Conservation (phyloP, 1,284 basidiomycete species). For the Tremellales sp. region DNA sequence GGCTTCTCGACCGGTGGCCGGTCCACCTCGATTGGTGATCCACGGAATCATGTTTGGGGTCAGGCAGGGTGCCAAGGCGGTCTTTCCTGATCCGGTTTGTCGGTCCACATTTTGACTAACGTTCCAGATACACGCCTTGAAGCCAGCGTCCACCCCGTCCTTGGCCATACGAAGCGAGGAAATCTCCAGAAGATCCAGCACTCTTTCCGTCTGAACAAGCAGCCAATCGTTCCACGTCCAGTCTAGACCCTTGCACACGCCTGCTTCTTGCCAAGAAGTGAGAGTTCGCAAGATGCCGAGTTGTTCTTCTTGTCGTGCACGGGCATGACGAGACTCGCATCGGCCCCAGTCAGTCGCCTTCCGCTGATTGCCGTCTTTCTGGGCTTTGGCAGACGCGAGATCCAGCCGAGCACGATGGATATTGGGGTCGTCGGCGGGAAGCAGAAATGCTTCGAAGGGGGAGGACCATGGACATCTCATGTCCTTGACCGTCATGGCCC, state of each 20-base stretch:
- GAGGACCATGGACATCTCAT: slow-evolving; percentile 81
- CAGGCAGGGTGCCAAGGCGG: slow-evolving; percentile 84
- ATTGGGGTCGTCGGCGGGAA: slow-evolving; percentile 82
- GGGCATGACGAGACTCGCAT: slow-evolving; percentile 87
- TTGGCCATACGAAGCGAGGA: slow-evolving; percentile 75
- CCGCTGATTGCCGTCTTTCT: slow-evolving; percentile 53
- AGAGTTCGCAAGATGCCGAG: slow-evolving; percentile 80
- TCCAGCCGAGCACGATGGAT: slow-evolving; percentile 85
- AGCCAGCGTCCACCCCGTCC: slow-evolving; percentile 74
- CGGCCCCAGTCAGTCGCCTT: slow-evolving; percentile 73
- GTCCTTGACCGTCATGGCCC: slow-evolving; percentile 65
- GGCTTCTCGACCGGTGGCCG: slow-evolving; percentile 88
- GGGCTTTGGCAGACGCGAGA: slow-evolving; percentile 55
- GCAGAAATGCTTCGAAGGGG: slow-evolving; percentile 85
- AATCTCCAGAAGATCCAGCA: slow-evolving; percentile 93
- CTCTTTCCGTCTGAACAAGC: slow-evolving; percentile 81
- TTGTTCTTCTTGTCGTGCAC: slow-evolving; percentile 76
- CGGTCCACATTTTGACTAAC: slow-evolving; percentile 95
- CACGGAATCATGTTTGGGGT: slow-evolving; percentile 97
- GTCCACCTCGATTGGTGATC: slow-evolving; percentile 92
- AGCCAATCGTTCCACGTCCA: slow-evolving; percentile 95
- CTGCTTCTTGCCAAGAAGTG: slow-evolving; percentile 91
- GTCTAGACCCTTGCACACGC: slow-evolving; percentile 79
- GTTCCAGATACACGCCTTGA: slow-evolving; percentile 95
- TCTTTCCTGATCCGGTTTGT: slow-evolving; percentile 71